Evolutionary conservation across 148 eudicot species (phyloP), one percentile per base, ranked within the genome.

Genomic region (Dysphania ambrosioides): DNA sequence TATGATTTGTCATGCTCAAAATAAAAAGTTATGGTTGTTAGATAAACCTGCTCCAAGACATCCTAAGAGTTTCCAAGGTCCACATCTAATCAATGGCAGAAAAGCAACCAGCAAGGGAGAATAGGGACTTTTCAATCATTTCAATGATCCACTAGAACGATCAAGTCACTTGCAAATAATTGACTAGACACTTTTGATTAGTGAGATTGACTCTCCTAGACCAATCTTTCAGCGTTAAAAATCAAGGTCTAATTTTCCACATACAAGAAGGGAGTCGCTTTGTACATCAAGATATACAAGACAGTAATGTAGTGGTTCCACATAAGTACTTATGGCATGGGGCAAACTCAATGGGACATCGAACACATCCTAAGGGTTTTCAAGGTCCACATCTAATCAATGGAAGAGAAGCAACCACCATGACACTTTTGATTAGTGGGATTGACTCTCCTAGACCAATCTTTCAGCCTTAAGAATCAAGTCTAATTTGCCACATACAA

Each of bases 361-460:
- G n/a, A n/a, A n/a, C n/a, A n/a, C n/a, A n/a, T n/a, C n/a, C n/a
- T n/a, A n/a, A n/a, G n/a, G n/a, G n/a, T n/a, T n/a, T n/a, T n/a
- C n/a, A n/a, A n/a, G n/a, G n/a, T n/a, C n/a, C n/a, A n/a, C n/a
- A n/a, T n/a, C n/a, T n/a, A n/a, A n/a, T n/a, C n/a, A n/a, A n/a
- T n/a, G n/a, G n/a, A n/a, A n/a, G n/a, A n/a, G n/a, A n/a, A n/a
- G n/a, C n/a, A n/a, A n/a, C n/a, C n/a, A n/a, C n/a, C n/a, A n/a
- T n/a, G n/a, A n/a, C n/a, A n/a, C n/a, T n/a, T n/a, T n/a, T n/a
- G n/a, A n/a, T n/a, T n/a, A n/a, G n/a, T n/a, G n/a, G n/a, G n/a
- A n/a, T n/a, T n/a, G n/a, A n/a, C n/a, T n/a, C n/a, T n/a, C 67
- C 67, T 32, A 19, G 23, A 63, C 67, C 67, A 12, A 61, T 29